Evolutionary conservation across 2,329 filamentous ascomycete species (phyloP), one percentile per base, ranked within the genome.

Genomic region (Ascomycota sp.): DNA sequence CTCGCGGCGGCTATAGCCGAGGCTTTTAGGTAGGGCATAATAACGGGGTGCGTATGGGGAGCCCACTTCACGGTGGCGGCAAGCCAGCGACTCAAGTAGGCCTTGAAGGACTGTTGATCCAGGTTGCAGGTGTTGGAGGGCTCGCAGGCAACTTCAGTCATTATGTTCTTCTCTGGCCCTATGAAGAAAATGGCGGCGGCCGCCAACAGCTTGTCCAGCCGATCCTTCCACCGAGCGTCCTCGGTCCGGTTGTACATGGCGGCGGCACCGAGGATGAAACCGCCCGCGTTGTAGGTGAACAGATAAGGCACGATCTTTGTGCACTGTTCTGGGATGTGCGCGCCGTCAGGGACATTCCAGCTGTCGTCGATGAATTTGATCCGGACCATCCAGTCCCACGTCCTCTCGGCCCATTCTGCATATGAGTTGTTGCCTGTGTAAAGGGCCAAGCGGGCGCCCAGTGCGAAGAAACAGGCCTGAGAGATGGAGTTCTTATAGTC

Each of bases 361-460:
- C 64, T 56, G 6, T 62, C 34, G 44, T 70, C 61, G 38, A 80
- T 64, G 35, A 80, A 63, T 1, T 66, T 58, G 31, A 71, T 55
- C 6, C 45, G 48, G 4, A 51, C 47, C 51, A 71, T 72, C 76
- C 76, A 81, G 33, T 79, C 62, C 58, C 79, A 92, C 1, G 69
- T 66, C 42, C 58, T 72, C 13, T 72, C 66, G 0, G 80, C 80
- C 80, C 79, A 89, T 6, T 81, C 67, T 1, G 68, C 63, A 48
- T 91, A 92, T 0, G 77, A 79, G 29, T 61, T 46, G 44, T 91
- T 86, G 11, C 71, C 70, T 0, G 82, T 91, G 49, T 82, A 89
- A 21, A 72, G 62, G 0, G 76, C 78, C 5, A 86, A 60, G 2
- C 79, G 69, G 1, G 78, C 70, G 10, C 62, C 68, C 9, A 73